Conservation (phyloP, 1,139 yeast genomes). For the Lodderomyces orthopsilosis region DNA sequence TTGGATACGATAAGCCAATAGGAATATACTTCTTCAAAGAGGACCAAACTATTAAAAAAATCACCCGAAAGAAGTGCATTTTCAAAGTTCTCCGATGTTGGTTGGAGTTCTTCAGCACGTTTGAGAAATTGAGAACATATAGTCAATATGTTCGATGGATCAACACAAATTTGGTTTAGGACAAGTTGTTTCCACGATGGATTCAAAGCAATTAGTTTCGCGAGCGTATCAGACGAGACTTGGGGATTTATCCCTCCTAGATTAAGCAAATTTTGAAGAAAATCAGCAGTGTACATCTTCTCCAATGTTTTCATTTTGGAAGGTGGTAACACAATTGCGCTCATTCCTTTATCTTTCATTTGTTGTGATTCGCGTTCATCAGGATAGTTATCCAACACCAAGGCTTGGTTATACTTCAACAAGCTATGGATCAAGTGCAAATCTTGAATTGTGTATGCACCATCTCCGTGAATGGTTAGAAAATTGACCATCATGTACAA, state of each 20-base stretch:
- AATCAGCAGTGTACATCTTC: conserved; percentile 21
- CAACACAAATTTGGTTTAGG: neutral
- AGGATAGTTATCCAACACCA: conserved; percentile 13
- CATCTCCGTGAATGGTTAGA: conserved; percentile 20
- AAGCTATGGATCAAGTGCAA: conserved; percentile 18
- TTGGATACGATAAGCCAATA: conserved; percentile 62
- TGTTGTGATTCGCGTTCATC: neutral
- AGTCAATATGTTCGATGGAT: neutral
- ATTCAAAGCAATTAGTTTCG: neutral
- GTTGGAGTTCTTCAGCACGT: neutral
- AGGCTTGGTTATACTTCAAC: conserved; percentile 9
- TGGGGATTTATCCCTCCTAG: conserved; percentile 6
- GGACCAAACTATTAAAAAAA: conserved; percentile 35
- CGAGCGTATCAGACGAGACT: neutral
- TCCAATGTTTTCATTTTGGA: conserved; percentile 12
- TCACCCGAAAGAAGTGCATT: conserved; percentile 3
- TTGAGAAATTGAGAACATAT: neutral
- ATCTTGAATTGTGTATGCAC: conserved; percentile 18
- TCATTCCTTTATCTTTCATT: neutral
- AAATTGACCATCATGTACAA: conserved; percentile 16
- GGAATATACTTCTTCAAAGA: conserved; percentile 41
- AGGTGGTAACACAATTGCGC: conserved; percentile 12
- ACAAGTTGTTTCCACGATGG: conserved; percentile 1
- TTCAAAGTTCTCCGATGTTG: neutral
- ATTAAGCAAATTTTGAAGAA: conserved; percentile 23